Evolutionary conservation across 2,329 filamentous ascomycete species (phyloP).

Genomic region (Myriosclerotinia duriaeana): DNA sequence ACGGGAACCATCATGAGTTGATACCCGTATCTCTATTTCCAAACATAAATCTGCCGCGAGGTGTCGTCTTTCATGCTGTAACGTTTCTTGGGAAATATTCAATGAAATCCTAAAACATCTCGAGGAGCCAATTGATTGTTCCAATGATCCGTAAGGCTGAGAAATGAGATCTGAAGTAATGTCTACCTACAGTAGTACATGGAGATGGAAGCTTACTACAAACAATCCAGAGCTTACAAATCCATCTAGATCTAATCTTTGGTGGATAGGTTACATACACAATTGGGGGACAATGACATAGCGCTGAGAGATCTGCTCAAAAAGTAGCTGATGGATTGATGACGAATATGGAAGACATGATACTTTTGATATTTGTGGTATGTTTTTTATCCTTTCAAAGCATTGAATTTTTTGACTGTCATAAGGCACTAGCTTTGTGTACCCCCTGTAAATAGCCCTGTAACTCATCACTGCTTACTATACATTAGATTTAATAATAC

Average conservation of each 20-base stretch:
- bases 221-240: conserved; percentile 8
- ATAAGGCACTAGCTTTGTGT: too few species aligned
- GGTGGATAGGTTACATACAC: too few species aligned
- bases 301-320: background rate
- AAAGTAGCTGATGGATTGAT: conserved; percentile 6
- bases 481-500: background rate
- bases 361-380: conserved; percentile 11
- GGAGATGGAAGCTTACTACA: conserved; percentile 5
- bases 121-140: background rate
- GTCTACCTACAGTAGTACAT: background rate
- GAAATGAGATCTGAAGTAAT: background rate
- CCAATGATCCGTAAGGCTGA: conserved; percentile 15
- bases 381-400: background rate
- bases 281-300: background rate
- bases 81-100: conserved; percentile 7
- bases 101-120: background rate
- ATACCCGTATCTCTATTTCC: background rate
- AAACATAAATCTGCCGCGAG: background rate
- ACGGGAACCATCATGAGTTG: background rate
- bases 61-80: background rate
- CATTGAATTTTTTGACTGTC: background rate
- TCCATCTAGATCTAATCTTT: conserved; percentile 6
- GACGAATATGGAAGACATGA: background rate
- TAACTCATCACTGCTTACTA: background rate
- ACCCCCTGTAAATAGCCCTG: background rate